Percentiles rank a stretch among this genome's conserved stretches.
These are phyloP conservation scores for Adansonia digitata DNA, from an alignment of 345 rosid species.

Conservation along the genomic window DNA sequence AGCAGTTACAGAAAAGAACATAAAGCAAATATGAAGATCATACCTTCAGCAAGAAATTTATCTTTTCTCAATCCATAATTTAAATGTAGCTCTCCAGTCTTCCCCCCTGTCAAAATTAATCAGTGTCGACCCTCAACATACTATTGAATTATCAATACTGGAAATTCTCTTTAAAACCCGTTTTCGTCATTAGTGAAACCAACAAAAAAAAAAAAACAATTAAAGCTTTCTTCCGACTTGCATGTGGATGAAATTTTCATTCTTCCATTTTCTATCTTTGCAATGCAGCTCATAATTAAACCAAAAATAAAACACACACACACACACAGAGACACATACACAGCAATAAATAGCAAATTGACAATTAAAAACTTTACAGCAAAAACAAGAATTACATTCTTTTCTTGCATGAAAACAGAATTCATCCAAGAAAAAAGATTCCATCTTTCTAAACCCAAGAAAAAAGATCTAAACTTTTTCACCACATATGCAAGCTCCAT, in stretches of 20 bases:
- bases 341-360: constrained; percentile 2
- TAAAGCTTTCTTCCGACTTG: too few species aligned
- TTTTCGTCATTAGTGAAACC: too few species aligned
- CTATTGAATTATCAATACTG: not conserved
- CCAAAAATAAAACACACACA: not conserved
- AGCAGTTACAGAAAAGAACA: not conserved
- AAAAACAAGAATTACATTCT: not conserved
- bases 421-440: not conserved
- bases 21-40: constrained; percentile 12
- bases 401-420: not conserved
- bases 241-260: too few species aligned
- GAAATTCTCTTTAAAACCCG: not conserved
- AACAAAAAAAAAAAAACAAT: too few species aligned
- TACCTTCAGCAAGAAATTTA: constrained; percentile 45
- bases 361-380: not conserved
- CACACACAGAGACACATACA: not conserved
- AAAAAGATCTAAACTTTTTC: not conserved
- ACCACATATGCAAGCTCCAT: not conserved
- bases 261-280: too few species aligned
- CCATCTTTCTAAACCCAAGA: not conserved
- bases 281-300: not conserved
- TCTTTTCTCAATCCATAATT: constrained; percentile 48
- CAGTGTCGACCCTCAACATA: constrained; percentile 3
- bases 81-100: constrained; percentile 16
- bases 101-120: constrained; percentile 21